Conservation (phyloP, 371 early-diverging fungal genomes). For the Mycotypha africana region DNA sequence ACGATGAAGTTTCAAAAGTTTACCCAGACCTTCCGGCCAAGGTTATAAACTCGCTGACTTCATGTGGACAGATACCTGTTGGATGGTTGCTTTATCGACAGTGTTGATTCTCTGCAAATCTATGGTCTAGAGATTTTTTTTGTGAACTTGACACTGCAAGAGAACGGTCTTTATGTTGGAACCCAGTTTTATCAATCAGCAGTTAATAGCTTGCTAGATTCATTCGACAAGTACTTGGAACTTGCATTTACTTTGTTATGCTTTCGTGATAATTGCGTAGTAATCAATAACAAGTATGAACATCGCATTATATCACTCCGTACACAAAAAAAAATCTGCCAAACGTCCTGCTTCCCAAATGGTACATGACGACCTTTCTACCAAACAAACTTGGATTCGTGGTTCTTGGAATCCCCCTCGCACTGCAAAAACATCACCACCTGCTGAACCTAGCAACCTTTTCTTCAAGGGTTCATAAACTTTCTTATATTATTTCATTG, state of each 20-base stretch:
- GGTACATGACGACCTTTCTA: conserved; percentile 3
- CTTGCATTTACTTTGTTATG: conserved; percentile 7
- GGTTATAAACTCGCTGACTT: conserved; percentile 50
- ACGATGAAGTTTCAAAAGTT: conserved; percentile 61
- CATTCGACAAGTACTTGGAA: conserved; percentile 4
- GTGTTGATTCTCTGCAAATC: conserved; percentile 6
- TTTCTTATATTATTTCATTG: too few species aligned
- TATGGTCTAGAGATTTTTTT: conserved; percentile 7
- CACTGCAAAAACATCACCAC: too few species aligned
- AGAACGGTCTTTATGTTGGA: conserved; percentile 6
- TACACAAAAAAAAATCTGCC: conserved; percentile 2
- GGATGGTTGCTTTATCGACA: conserved; percentile 1
- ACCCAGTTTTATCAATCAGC: conserved; percentile 5
- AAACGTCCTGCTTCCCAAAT: conserved; percentile 3
- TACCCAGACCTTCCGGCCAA: conserved; percentile 57
- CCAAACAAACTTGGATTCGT: conserved; percentile 12
- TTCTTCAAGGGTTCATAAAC: too few species aligned
- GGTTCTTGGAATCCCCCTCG: conserved; percentile 12
- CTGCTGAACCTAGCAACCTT: too few species aligned
- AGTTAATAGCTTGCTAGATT: not conserved
- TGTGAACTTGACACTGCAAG: conserved; percentile 3
- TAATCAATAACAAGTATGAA: conserved; percentile 6
- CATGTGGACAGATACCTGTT: conserved; percentile 16
- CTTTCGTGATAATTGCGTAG: conserved; percentile 8
- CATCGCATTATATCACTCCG: conserved; percentile 4